phyloP scores from a whole-genome alignment of 192 early-diverging fungal species.

The Helicostylum pulchrum region DNA sequence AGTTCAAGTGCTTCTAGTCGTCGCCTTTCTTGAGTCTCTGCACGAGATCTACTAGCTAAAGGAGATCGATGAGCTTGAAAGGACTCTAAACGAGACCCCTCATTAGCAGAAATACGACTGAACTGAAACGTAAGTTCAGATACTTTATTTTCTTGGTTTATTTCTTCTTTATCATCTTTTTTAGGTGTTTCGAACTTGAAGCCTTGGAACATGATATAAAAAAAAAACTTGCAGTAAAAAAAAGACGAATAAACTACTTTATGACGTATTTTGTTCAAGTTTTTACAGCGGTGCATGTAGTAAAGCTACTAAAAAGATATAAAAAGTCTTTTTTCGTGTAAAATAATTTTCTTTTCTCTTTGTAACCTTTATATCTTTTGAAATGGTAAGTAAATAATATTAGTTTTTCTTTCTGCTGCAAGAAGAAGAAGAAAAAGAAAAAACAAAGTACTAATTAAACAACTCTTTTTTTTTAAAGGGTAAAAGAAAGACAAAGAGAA shows the following conservation, averaged over 20 bases:
- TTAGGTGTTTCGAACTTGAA: conserved; percentile 1
- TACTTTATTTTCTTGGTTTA: conserved; percentile 21
- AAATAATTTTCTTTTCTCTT: too few relatives aligned
- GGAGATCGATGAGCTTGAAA: conserved; percentile 17
- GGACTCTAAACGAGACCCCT: conserved; percentile 11
- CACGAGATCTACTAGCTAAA: neutral
- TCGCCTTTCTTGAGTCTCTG: conserved; percentile 20
- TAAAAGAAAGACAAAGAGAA: conserved; percentile 76
- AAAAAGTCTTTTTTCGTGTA: too few relatives aligned
- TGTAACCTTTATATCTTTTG: too few relatives aligned
- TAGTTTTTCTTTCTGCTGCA: too few relatives aligned
- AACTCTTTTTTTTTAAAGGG: conserved; percentile 46
- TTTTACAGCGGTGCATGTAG: too few relatives aligned
- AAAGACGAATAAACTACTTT: neutral
- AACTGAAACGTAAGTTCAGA: neutral
- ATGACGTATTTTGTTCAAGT: too few relatives aligned
- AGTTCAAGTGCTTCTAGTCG: conserved; percentile 19
- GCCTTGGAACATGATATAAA: neutral
- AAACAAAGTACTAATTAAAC: too few relatives aligned
- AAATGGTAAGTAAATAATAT: too few relatives aligned
- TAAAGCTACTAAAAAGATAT: too few relatives aligned
- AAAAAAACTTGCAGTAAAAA: neutral
- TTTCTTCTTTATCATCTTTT: conserved; percentile 25
- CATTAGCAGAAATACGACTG: conserved; percentile 24
- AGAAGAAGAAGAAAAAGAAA: too few relatives aligned